Evolutionary conservation across 441 rosid genomes (phyloP), one percentile per base, ranked within the genome.

Genomic region (Syzygium syzygioides): DNA sequence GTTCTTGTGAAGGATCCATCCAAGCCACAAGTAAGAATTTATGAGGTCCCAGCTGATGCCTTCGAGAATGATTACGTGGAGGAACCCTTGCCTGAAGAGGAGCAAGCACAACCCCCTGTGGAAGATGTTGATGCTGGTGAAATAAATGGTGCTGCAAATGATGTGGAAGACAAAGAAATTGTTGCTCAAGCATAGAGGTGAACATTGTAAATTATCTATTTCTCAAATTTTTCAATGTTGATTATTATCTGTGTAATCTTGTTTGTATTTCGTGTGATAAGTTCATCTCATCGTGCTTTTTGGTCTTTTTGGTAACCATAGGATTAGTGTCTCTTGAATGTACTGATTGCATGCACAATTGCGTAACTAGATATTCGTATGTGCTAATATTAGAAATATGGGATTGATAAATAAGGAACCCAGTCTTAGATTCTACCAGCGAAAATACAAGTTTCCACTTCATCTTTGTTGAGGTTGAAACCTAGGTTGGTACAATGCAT

Each of bases 61-160:
- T 97, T 96, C 53, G 99, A 97, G 95, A 97, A 96, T 91, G 98
- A 96, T 90, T 98, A 96, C 48, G 98, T 95, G 86, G 98, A 96
- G 91, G 98, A 98, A 89, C 98, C 99, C 6, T 90, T 98, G 91
- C 98, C 98, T 10, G 98, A 96, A 93, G 99, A 98, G 0, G 99
- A 98, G 91, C 98, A 98, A 89, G 98, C 93, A 41, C 97, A 98
- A 89, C 97, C 98, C 30, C 95, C 94, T 32, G 91, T 88, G 25
- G 97, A 94, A 88, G 94, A 91, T 90, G 90, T 91, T 48, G 97
- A 94, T 85, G 95, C 89, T 86, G 93, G 62, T 18, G 96, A 94
- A 90, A 92, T 95, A 79, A 90, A 30, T 89, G 95, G 86, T 54
- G 93, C 91, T 85, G 53, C 94, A 37, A 91, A 91, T 86, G 96